A percentile compares a stretch with the other conserved stretches of the same genome.
phyloP scores from a whole-genome alignment of 78 protist genomes.

The Polysphondylium violaceum region DNA sequence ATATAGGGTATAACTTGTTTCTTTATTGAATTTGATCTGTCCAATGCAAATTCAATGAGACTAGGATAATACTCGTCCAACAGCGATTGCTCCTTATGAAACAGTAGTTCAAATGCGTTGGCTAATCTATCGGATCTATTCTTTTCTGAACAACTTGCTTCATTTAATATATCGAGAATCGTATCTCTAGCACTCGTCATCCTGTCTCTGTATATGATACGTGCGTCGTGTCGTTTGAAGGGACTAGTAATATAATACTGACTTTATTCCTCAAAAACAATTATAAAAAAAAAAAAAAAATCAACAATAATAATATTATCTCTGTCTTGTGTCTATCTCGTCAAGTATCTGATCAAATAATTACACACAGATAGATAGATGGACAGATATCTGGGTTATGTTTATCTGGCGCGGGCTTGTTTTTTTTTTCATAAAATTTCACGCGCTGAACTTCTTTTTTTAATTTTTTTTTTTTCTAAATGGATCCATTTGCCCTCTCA shows the following conservation, averaged over 20 bases:
- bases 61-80: conserved; percentile 35
- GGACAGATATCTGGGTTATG: too few species aligned
- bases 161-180: conserved; percentile 31
- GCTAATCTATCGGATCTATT: conserved; percentile 18
- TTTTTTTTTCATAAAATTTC: too few species aligned
- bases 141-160: conserved; percentile 30
- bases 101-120: conserved; percentile 47
- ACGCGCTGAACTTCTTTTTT: too few species aligned
- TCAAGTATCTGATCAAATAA: too few species aligned
- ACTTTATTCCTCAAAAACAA: not conserved
- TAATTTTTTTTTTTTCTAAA: too few species aligned
- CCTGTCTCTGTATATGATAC: not conserved
- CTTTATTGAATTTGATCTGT: conserved; percentile 23
- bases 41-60: conserved; percentile 49
- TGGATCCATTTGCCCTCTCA: too few species aligned
- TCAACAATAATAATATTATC: not conserved
- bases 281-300: not conserved
- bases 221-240: not conserved
- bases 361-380: too few species aligned
- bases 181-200: conserved; percentile 2
- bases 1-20: conserved; percentile 60
- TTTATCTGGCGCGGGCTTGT: too few species aligned
- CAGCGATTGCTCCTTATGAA: conserved; percentile 20
- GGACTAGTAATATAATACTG: not conserved
- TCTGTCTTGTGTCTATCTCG: too few species aligned